Conservation (phyloP, 495 filamentous ascomycete species). For the Xylaria curta region DNA sequence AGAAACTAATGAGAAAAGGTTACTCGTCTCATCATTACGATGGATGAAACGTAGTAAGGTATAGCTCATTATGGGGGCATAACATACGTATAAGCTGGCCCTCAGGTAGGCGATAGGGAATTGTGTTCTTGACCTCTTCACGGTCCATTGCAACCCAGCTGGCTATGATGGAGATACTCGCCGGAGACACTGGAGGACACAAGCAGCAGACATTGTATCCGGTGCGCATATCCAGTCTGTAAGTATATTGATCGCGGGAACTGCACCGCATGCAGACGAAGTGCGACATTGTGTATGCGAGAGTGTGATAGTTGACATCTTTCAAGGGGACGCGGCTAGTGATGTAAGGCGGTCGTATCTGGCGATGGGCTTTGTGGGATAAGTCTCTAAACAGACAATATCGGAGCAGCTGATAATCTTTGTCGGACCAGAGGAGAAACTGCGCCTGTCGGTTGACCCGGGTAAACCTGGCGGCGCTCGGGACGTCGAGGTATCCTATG, state of each 20-base stretch:
- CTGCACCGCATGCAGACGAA: background rate
- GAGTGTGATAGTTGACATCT: constrained; percentile 12
- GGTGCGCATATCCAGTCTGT: background rate
- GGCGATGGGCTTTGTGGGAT: background rate
- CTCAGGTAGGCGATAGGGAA: constrained; percentile 14
- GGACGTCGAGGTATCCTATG: constrained; percentile 15
- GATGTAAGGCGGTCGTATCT: background rate
- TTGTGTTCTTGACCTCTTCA: background rate
- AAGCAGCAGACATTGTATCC: background rate
- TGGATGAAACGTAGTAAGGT: background rate
- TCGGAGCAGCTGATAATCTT: constrained; percentile 16
- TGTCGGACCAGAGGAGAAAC: constrained; percentile 12
- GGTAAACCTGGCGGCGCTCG: constrained; percentile 10
- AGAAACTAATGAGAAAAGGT: constrained; percentile 6
- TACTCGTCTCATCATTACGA: background rate
- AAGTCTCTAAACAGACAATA: constrained; percentile 9
- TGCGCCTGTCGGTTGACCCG: constrained; percentile 16
- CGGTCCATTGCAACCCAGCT: background rate
- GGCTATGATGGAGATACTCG: background rate
- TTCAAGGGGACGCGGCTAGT: background rate
- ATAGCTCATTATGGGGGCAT: background rate
- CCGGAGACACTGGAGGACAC: background rate
- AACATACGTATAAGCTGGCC: constrained; percentile 16
- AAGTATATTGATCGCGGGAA: background rate
- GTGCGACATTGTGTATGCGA: background rate